Evolutionary conservation across 2,329 filamentous ascomycete species (phyloP).

Genomic region (Penicillium brevicompactum): DNA sequence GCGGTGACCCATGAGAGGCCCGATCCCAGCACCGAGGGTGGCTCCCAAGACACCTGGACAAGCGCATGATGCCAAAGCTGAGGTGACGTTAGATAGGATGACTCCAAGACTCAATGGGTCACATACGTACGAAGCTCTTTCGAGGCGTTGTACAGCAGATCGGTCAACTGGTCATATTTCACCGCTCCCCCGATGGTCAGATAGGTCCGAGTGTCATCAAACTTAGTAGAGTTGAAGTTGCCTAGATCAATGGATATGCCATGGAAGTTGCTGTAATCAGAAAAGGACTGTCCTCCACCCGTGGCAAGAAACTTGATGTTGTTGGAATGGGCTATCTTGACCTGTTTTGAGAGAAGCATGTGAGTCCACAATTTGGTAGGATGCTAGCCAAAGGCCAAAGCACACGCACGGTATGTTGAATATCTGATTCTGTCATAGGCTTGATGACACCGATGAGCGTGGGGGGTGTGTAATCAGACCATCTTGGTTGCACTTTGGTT

Average conservation of each 20-base stretch:
- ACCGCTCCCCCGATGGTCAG: neutral
- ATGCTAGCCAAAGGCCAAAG: neutral
- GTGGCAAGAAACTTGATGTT: neutral
- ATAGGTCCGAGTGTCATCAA: neutral
- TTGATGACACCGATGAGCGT: neutral
- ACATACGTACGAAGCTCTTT: neutral
- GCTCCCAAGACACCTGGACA: slow-evolving; percentile 13
- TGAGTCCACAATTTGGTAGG: neutral
- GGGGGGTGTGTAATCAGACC: neutral
- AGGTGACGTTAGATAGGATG: neutral
- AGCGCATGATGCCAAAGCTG: neutral
- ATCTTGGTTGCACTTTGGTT: neutral
- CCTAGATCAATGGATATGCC: neutral
- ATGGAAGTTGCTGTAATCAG: neutral
- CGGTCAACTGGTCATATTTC: neutral
- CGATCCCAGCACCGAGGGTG: slow-evolving; percentile 21
- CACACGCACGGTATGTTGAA: neutral
- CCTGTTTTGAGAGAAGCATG: neutral
- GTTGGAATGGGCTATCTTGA: neutral
- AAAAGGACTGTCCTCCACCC: neutral
- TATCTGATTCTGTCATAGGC: neutral
- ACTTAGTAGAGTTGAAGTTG: neutral
- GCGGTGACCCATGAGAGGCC: slow-evolving; percentile 11
- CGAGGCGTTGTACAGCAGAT: neutral
- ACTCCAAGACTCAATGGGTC: neutral